Evolutionary conservation across 2,329 filamentous ascomycete genomes (phyloP), one percentile per base, ranked within the genome.

Genomic region (Coniochaeta sp.): DNA sequence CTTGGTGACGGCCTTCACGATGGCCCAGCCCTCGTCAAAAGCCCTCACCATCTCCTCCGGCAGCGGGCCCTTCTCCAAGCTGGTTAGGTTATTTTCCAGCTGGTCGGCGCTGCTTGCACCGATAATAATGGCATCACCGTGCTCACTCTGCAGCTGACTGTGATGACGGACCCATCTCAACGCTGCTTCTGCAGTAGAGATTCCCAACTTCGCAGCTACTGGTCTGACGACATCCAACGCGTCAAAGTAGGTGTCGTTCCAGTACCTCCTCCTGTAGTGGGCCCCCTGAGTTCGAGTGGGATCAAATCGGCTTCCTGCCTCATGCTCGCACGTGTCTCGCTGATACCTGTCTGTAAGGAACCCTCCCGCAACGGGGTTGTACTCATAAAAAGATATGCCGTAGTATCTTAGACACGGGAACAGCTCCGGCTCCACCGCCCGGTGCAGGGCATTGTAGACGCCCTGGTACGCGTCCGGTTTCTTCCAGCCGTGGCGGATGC

Each of bases 21-120:
- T 19, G n/a, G 26, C 64, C 91, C 91, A 96, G 4, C 89, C 90
- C 71, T 89, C 76, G 66, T 96, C 90, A 60, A 96, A 75, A 17
- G 80, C 82, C 67, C 85, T 74, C 9, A 91, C 78, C 14, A 91
- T 83, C 34, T 90, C 88, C 3, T 88, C 81, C 0, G 88, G 88
- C 59, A 92, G 72, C 0, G 88, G 88, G 0, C 88, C 86, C 78
- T 79, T 79, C 66, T 82, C 77, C 5, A 85, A 65, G 57, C 74
- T 72, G 38, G 76, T 70, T 50, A 84, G 64, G 61, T 84, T 84
- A 60, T 74, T 70, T 60, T 79, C 73, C 26, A 85, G 70, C 68
- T 85, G 81, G 40, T 74, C 71, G 31, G 75, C 64, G 58, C 74
- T 79, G 58, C 77, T 80, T 16, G 81, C 76, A 1, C 82, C 82